Percentiles rank a stretch among this genome's conserved stretches.
Conservation (phyloP, 2,329 filamentous ascomycete genomes). For the Colletotrichum sp. region DNA sequence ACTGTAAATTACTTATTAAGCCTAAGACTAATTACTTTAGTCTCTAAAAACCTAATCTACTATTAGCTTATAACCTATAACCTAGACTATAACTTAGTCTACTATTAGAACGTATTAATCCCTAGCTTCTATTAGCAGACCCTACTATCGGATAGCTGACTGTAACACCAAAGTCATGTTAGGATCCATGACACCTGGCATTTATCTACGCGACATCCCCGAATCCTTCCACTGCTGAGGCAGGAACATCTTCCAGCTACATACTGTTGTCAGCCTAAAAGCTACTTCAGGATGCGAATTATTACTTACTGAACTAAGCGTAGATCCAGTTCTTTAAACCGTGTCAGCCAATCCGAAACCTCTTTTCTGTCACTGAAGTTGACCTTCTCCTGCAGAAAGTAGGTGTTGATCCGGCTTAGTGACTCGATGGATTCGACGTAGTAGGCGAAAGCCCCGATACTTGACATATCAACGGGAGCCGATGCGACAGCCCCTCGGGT, state of each 20-base stretch:
- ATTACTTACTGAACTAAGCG: slow-evolving; percentile 38
- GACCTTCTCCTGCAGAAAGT: slow-evolving; percentile 46
- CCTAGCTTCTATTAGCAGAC: too few species aligned
- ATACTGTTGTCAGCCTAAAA: background rate
- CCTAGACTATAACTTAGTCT: too few species aligned
- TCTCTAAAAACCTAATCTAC: too few species aligned
- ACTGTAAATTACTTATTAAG: too few species aligned
- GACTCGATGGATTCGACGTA: slow-evolving; percentile 50
- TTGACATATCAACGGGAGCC: background rate
- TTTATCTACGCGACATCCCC: background rate
- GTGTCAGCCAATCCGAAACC: slow-evolving; percentile 43
- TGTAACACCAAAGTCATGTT: slow-evolving; percentile 54
- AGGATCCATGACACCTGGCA: slow-evolving; percentile 42
- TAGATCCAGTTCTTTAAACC: slow-evolving; percentile 52
- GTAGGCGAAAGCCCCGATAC: slow-evolving; percentile 48
- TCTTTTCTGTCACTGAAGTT: slow-evolving; percentile 40
- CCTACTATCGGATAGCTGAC: too few species aligned
- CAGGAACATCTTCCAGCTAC: slow-evolving; percentile 44
- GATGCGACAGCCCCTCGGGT: background rate
- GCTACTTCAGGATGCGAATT: background rate
- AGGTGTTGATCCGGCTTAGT: slow-evolving; percentile 45
- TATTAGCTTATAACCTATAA: too few species aligned
- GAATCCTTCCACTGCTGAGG: slow-evolving; percentile 41
- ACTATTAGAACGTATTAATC: too few species aligned
- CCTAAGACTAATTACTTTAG: too few species aligned